Percentiles rank a stretch among this genome's conserved stretches.
These are phyloP conservation scores for Zymoseptoria crescenta DNA, from an alignment of 2,329 filamentous ascomycete species.

Conservation along the genomic window DNA sequence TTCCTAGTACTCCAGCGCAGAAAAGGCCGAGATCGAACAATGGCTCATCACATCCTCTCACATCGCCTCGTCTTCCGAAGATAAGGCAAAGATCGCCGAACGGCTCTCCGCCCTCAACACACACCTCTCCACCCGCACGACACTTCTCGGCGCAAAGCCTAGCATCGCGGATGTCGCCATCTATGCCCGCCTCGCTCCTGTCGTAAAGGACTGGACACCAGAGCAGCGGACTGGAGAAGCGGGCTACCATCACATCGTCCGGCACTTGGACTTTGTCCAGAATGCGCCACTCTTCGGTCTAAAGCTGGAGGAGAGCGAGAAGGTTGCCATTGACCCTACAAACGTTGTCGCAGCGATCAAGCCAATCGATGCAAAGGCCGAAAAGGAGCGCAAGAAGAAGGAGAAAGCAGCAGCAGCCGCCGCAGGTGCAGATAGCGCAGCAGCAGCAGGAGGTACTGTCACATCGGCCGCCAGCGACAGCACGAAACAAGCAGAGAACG, in stretches of 20 bases:
- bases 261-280: conserved; percentile 90
- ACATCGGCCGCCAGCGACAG: conserved; percentile 35
- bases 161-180: conserved; percentile 79
- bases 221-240: conserved; percentile 86
- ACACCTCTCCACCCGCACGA: conserved; percentile 81
- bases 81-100: conserved; percentile 49
- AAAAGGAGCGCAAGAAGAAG: conserved; percentile 95
- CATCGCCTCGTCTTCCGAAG: conserved; percentile 54
- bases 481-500: conserved; percentile 38
- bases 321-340: conserved; percentile 69
- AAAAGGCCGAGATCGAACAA: conserved; percentile 81
- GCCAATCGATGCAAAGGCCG: conserved; percentile 80
- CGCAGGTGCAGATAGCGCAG: conserved; percentile 45
- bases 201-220: conserved; percentile 69
- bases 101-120: conserved; percentile 75
- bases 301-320: conserved; percentile 61
- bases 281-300: conserved; percentile 68
- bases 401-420: conserved; percentile 63
- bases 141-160: conserved; percentile 80
- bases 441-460: conserved; percentile 37
- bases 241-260: conserved; percentile 83
- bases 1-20: conserved; percentile 61
- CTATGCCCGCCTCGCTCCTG: conserved; percentile 68
- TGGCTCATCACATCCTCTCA: conserved; percentile 75
- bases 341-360: conserved; percentile 83